Percentiles rank a stretch among this genome's conserved stretches.
These are phyloP conservation scores for Lentinula lateritia DNA, from an alignment of 768 basidiomycete species.

Conservation along the genomic window DNA sequence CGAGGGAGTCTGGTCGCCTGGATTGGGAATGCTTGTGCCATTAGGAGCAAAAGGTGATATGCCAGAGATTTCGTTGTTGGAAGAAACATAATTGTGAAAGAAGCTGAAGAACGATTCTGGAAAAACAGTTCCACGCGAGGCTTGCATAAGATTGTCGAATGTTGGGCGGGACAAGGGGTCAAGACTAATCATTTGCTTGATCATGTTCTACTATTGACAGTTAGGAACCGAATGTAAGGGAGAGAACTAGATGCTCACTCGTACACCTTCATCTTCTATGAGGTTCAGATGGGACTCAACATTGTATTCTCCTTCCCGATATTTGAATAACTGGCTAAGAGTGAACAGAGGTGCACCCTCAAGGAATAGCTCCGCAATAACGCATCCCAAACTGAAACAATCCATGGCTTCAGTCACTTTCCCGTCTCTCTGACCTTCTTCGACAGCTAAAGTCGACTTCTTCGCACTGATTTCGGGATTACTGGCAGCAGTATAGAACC, in stretches of 20 bases:
- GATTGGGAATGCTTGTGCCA: slow-evolving; percentile 18
- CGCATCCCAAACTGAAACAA: slow-evolving; percentile 91
- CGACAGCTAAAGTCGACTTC: slow-evolving; percentile 49
- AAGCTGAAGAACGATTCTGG: slow-evolving; percentile 95
- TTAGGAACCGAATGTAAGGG: slow-evolving; percentile 16
- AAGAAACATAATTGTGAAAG: slow-evolving; percentile 82
- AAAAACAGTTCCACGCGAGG: slow-evolving; percentile 72
- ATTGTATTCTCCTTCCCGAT: slow-evolving; percentile 77
- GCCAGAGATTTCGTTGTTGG: slow-evolving; percentile 64
- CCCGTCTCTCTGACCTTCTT: slow-evolving; percentile 67
- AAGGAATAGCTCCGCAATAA: slow-evolving; percentile 91
- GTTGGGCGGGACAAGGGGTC: slow-evolving; percentile 73
- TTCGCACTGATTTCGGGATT: slow-evolving; percentile 68
- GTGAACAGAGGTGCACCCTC: slow-evolving; percentile 94
- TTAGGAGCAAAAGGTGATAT: slow-evolving; percentile 38
- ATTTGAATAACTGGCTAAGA: slow-evolving; percentile 92
- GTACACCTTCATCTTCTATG: slow-evolving; percentile 78
- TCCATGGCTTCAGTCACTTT: slow-evolving; percentile 96
- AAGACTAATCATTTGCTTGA: slow-evolving; percentile 85
- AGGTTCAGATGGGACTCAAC: slow-evolving; percentile 65
- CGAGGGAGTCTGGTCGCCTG: slow-evolving; percentile 26
- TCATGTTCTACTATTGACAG: slow-evolving; percentile 56
- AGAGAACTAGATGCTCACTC: slow-evolving; percentile 44
- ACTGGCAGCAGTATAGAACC: slow-evolving; percentile 76
- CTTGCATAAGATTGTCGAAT: slow-evolving; percentile 74